Evolutionary conservation across 2,329 filamentous ascomycete genomes (phyloP).

Genomic region (Coleophoma cylindrospora): DNA sequence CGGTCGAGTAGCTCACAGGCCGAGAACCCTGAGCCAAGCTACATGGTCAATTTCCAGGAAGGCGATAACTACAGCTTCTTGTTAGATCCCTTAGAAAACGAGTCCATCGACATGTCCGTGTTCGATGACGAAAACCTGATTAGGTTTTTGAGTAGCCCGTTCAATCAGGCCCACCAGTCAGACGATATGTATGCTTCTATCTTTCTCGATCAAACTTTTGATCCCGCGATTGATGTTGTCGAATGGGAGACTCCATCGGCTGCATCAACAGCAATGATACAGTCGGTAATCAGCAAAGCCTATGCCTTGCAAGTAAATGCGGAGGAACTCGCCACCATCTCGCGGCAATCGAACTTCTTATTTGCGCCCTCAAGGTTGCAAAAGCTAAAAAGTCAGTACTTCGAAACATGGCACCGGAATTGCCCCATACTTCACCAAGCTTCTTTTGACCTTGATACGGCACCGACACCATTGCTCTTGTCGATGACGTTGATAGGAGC

Average conservation of each 20-base stretch:
- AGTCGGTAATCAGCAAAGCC: conserved; percentile 32
- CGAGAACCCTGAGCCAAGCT: conserved; percentile 24
- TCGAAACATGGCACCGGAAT: conserved; percentile 38
- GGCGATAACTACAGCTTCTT: conserved; percentile 11
- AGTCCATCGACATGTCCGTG: conserved; percentile 12
- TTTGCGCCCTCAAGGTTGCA: conserved; percentile 34
- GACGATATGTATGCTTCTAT: conserved; percentile 5
- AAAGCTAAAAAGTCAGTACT: conserved; percentile 35
- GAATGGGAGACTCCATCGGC: conserved; percentile 30
- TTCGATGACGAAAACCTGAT: conserved; percentile 16
- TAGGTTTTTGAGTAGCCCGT: conserved; percentile 13
- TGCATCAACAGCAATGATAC: conserved; percentile 32
- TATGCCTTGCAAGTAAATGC: conserved; percentile 31
- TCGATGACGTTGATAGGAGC: conserved; percentile 37
- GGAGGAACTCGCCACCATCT: conserved; percentile 33
- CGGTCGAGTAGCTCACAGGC: conserved; percentile 30
- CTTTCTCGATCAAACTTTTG: conserved; percentile 4
- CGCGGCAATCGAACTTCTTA: conserved; percentile 31
- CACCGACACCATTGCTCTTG: conserved; percentile 31
- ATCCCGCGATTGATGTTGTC: neutral
- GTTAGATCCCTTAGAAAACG: conserved; percentile 12
- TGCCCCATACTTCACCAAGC: conserved; percentile 36
- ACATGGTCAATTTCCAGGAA: conserved; percentile 11
- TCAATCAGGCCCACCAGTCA: conserved; percentile 6
- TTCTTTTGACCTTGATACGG: conserved; percentile 33